Conservation (phyloP, 192 early-diverging fungal genomes). For the Cladochytrium replicatum region DNA sequence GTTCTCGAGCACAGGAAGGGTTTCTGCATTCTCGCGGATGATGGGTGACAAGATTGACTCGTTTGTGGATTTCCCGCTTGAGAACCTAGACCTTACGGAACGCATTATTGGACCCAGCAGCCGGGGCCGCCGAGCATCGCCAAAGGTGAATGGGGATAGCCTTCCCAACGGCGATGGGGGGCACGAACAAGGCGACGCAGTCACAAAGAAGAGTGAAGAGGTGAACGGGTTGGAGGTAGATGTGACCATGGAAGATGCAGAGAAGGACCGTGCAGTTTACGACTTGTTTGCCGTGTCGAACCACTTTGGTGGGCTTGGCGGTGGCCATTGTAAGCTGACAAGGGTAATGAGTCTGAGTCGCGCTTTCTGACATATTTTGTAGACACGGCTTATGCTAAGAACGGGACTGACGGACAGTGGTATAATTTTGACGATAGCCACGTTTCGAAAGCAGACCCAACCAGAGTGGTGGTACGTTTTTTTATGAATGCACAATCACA, state of each 20-base stretch:
- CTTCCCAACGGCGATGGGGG: slow-evolving; percentile 4
- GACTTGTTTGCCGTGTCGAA: slow-evolving; percentile 72
- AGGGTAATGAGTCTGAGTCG: background rate
- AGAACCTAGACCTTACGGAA: slow-evolving; percentile 49
- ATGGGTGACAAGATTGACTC: slow-evolving; percentile 62
- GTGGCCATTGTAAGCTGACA: slow-evolving; percentile 56
- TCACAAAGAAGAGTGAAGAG: background rate
- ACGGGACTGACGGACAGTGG: slow-evolving; percentile 54
- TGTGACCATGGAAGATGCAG: slow-evolving; percentile 21
- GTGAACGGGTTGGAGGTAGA: slow-evolving; percentile 11
- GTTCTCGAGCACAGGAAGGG: slow-evolving; percentile 51
- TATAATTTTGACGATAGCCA: slow-evolving; percentile 75
- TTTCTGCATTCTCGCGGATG: slow-evolving; percentile 42
- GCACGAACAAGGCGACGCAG: slow-evolving; percentile 1
- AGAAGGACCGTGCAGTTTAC: slow-evolving; percentile 34
- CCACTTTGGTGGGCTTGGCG: slow-evolving; percentile 73
- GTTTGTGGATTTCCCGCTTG: slow-evolving; percentile 60
- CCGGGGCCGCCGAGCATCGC: slow-evolving; percentile 7
- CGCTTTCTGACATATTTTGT: background rate
- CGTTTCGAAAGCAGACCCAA: slow-evolving; percentile 33
- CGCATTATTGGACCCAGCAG: slow-evolving; percentile 12
- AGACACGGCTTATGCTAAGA: slow-evolving; percentile 71
- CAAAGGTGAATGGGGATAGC: background rate
- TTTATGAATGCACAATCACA: slow-evolving; percentile 15
- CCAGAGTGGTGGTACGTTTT: slow-evolving; percentile 23